Base-by-base conservation (phyloP, 495 filamentous ascomycete species). In the Penicillium goetzii region DNA sequence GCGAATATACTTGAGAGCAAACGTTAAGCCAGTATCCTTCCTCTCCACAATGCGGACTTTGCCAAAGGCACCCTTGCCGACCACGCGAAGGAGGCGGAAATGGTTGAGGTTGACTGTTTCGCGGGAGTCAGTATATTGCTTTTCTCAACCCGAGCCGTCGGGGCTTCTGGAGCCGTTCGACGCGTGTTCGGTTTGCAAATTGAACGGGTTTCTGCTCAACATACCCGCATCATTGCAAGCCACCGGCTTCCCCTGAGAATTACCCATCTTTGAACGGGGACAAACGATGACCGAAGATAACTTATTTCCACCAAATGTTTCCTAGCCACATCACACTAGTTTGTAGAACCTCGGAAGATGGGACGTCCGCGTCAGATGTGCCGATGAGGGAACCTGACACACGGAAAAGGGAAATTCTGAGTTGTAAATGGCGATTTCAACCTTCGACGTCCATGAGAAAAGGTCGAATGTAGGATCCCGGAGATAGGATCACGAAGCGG, bases 21-120 rank as follows among this genome's bases (percentile, higher is more conserved):
- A 99, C 9, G 93, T 93, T 73, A 90, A 88, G 50, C 88, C 89
- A 1, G 94, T 96, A 74, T 99, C 95, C 76, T 97, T 99, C 64
- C 93, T 85, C 81, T 99, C 95, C 68, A 99, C 95, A 68, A 99
- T 99, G 61, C 95, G 89, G 62, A 99, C 95, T 76, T 99, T 99
- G 63, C 95, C 95, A 77, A 99, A 99, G 21, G 95, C 96, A 70
- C 95, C 95, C 74, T 97, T 96, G 53, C 95, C 95, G 59, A 99
- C 95, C 62, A 99, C 95, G 69, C 95, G 88, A 36, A 98, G 83
- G 28, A 99, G 85, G 67, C 93, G 90, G 74, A 99, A 99, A 74
- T 99, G 96, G 70, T 97, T 97, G 67, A 99, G 88, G 78, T 97
- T 97, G 68, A 96, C 95, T 97, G 50, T 43, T 14, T 56, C 58